These are phyloP conservation scores for Euptelea pleiosperma DNA, from an alignment of 164 flowering plant genomes.

Conservation along the genomic window DNA sequence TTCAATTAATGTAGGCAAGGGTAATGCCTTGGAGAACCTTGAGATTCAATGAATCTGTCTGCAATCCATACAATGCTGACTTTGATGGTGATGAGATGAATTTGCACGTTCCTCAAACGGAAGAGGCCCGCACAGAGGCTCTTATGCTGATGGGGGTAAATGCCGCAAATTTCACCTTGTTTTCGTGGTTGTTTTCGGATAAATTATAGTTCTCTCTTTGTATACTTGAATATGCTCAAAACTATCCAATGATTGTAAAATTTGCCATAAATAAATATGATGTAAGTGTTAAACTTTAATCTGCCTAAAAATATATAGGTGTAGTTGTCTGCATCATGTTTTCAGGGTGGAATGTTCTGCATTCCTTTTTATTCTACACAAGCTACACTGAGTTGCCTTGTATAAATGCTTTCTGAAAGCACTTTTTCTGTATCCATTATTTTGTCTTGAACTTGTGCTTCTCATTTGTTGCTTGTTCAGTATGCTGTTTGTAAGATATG, in stretches of 20 bases:
- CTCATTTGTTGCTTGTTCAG: neutral
- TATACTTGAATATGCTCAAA: neutral
- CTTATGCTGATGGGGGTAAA: conserved; percentile 89
- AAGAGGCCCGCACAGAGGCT: conserved; percentile 99
- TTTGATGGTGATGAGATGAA: conserved; percentile 99
- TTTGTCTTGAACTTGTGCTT: too few relatives aligned
- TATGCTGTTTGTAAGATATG: neutral
- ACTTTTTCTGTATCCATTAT: too few relatives aligned
- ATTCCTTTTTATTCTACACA: too few relatives aligned
- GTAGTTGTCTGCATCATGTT: too few relatives aligned
- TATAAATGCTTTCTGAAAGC: too few relatives aligned
- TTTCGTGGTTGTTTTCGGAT: neutral
- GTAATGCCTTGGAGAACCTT: conserved; percentile 97
- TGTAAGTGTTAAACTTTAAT: too few relatives aligned
- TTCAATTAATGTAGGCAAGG: conserved; percentile 57
- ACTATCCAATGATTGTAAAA: neutral
- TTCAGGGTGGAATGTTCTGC: too few relatives aligned
- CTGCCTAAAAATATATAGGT: too few relatives aligned
- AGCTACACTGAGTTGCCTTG: too few relatives aligned
- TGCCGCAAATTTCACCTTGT: neutral
- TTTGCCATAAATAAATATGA: neutral
- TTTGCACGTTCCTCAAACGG: conserved; percentile 96
- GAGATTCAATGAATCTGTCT: conserved; percentile 97
- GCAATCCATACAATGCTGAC: conserved; percentile 98
- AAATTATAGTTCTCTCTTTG: neutral